phyloP scores from a whole-genome alignment of 305 asterid genomes.

The Fraxinus sp. region DNA sequence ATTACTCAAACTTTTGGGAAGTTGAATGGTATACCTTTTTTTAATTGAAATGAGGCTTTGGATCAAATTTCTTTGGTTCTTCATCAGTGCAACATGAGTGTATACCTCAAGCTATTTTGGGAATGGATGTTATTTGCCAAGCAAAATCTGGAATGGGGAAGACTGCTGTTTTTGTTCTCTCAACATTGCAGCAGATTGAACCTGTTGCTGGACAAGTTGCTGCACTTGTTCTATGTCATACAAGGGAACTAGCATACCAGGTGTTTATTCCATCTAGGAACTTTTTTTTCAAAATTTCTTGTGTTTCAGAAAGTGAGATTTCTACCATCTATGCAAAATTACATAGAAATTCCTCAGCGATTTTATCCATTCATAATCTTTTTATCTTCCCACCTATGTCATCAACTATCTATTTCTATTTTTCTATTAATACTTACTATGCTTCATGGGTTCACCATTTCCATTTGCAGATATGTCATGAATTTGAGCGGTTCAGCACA shows the following conservation, averaged over 20 bases:
- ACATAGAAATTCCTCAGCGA: neutral
- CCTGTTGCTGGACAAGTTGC: neutral
- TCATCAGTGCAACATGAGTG: slow-evolving; percentile 1
- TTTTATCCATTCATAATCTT: neutral
- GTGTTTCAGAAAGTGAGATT: neutral
- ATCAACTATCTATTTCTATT: neutral
- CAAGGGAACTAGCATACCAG: slow-evolving; percentile 24
- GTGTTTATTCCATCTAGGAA: neutral
- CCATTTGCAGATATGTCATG: slow-evolving; percentile 16
- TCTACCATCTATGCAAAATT: neutral
- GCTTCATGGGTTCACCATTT: neutral
- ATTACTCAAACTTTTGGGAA: neutral
- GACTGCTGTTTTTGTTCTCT: slow-evolving; percentile 1
- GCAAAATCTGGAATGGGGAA: slow-evolving; percentile 12
- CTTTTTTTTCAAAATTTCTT: neutral
- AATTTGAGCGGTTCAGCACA: slow-evolving; percentile 19
- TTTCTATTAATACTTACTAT: neutral
- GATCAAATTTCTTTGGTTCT: neutral
- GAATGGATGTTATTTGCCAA: slow-evolving; percentile 9
- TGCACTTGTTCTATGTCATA: slow-evolving; percentile 12
- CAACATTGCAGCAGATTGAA: slow-evolving; percentile 4
- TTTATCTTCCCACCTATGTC: neutral
- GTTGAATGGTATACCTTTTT: neutral
- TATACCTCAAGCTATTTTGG: slow-evolving; percentile 1
- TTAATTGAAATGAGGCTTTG: neutral